Evolutionary conservation across 2,329 filamentous ascomycete species (phyloP), one percentile per base, ranked within the genome.

Genomic region (Thelonectria olida): DNA sequence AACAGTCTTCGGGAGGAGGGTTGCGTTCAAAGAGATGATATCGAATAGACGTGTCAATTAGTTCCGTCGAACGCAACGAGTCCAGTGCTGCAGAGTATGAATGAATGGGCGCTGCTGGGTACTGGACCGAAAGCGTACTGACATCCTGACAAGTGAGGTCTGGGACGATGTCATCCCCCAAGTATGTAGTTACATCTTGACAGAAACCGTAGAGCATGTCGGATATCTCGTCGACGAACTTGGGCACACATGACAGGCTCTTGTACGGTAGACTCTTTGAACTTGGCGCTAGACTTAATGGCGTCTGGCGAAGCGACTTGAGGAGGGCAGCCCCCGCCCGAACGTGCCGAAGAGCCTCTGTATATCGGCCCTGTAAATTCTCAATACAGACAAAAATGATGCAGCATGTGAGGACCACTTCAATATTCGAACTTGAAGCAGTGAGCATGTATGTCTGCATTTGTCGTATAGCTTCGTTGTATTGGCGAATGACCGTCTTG

Each of bases 401-500:
- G 15, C 48, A 51, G 12, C 51, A 54, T 2, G 41, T 41, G 19
- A 54, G 51, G 3, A 54, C 51, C 6, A 54, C 22, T 34, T 54
- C 38, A 7, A 54, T 44, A 19, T 54, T 54, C 1, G 51, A 28
- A 2, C 31, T 25, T 13, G 51, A 25, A 17, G 51, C 27, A 1
- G 19, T 34, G 6, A 7, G 12, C 51, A 54, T 54, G 10, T 34
- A 54, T 5, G 27, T n/a, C 27, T 15, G 42, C 38, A 54, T 45
- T 13, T 54, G 51, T 3, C 42, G 51, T 44, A 54, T 54, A n/a
- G 51, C 27, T 20, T 54, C 38, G 15, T 54, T 54, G 39, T 54
- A 54, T 13, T 44, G 51, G 38, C 42, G 39, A 22, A 54, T 54
- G 1, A 54, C 51, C 7, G 42, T 38, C 28, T 44, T 27, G 15